A percentile compares a stretch with the other conserved stretches of the same genome.
Conservation (phyloP, 129 eudicot species). For the Artemisia annua region DNA sequence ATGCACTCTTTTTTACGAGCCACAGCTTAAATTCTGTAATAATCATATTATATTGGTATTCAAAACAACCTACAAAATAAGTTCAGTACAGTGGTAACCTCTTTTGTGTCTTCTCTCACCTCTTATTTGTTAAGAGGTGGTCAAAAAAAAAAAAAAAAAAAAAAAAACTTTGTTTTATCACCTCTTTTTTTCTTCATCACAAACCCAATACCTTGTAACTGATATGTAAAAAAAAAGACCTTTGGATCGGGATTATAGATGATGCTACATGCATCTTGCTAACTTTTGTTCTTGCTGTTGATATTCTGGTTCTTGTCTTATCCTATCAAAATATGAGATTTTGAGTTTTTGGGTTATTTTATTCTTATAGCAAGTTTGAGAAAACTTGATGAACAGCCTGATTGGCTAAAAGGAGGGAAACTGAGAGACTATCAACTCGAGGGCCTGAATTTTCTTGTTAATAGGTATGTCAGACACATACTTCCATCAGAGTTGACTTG, state of each 20-base stretch:
- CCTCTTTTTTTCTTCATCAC: no score
- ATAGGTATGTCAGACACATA: constrained; percentile 59
- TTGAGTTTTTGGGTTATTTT: constrained; percentile 15
- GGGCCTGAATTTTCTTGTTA: constrained; percentile 95
- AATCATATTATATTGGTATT: neutral
- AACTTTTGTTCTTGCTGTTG: neutral
- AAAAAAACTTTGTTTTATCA: no score
- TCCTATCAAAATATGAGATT: constrained; percentile 7
- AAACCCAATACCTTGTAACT: no score
- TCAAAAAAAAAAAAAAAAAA: no score
- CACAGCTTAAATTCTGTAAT: neutral
- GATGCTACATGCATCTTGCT: neutral
- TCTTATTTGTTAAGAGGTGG: no score
- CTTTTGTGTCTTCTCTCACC: no score
- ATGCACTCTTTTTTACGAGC: constrained; percentile 8
- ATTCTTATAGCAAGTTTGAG: constrained; percentile 76
- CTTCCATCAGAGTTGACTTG: constrained; percentile 5
- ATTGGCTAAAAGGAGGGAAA: constrained; percentile 95
- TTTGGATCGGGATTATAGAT: neutral
- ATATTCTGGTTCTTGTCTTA: constrained; percentile 13
- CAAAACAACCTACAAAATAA: neutral
- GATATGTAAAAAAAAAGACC: no score
- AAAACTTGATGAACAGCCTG: constrained; percentile 99
- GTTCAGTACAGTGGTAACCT: neutral
- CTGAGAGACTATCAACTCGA: constrained; percentile 99